Evolutionary conservation across 352 stramenopile genomes (phyloP), one percentile per base, ranked within the genome.

Genomic region (Phytophthora ramorum): DNA sequence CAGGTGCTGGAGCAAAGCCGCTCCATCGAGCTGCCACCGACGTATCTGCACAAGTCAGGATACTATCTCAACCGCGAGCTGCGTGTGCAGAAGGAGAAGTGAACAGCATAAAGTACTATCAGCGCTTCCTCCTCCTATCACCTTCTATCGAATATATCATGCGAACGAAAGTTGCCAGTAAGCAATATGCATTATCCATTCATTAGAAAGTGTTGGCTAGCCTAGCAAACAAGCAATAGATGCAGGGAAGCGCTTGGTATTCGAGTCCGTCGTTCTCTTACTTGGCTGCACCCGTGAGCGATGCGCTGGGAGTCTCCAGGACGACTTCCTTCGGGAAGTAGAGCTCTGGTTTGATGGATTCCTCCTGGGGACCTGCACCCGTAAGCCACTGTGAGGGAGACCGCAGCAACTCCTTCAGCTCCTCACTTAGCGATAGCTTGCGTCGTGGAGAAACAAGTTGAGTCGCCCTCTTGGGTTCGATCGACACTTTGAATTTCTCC

Each of bases 21-120:
- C 20, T 53, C 83, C 47, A 73, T 95, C 28, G 87, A 95, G 58
- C 61, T 95, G 49, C 87, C 87, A 8, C 66, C 78, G 22, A 95
- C 87, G 46, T 91, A 93, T 56, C 58, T 95, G 58, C 87, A 95
- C 81, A 95, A 95, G 68, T 68, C 76, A 1, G 85, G 85, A 0
- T 95, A 89, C 71, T 93, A 75, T 61, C 63, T 95, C 14, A 91
- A 76, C 58, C 68, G 75, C 26, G 82, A 93, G 28, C 71, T 93
- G 35, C 85, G 81, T 28, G 85, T 91, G 22, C 73, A 89, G 64
- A 76, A 54, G 43, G 63, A 76, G 46, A 45, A 71, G 49, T 74
- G 41, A 61, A 24, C 35, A 61, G 49, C 38, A 14, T 44, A 19
- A 65, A 20, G 19, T 54, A 67, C 28, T 40, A 61, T 54, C 48